Conservation (phyloP, 257 asterid species). For the Verbascum thapsus region DNA sequence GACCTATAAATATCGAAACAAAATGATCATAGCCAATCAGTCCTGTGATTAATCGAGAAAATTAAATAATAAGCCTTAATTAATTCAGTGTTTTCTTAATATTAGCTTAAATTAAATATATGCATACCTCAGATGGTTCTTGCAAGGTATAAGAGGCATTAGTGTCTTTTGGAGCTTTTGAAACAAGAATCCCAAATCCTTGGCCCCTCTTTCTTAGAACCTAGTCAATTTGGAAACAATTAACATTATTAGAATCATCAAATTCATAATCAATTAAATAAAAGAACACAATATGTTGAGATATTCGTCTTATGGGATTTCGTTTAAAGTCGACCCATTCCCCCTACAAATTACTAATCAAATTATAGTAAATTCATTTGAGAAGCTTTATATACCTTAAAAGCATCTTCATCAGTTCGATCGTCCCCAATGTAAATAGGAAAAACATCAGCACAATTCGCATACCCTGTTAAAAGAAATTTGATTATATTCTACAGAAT, state of each 20-base stretch:
- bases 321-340: too few species aligned
- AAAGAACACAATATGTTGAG: too few species aligned
- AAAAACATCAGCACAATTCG: constrained; percentile 65
- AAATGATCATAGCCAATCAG: too few species aligned
- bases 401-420: constrained; percentile 89
- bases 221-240: constrained; percentile 12
- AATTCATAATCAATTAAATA: constrained; percentile 17
- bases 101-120: neutral
- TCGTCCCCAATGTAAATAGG: constrained; percentile 93
- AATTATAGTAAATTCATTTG: neutral
- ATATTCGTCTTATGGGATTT: too few species aligned
- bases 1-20: constrained; percentile 39
- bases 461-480: constrained; percentile 47
- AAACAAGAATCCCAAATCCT: constrained; percentile 85
- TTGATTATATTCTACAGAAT: neutral
- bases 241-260: neutral
- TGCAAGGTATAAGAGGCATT: constrained; percentile 75
- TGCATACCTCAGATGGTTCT: constrained; percentile 71
- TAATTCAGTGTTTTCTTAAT: too few species aligned
- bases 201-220: constrained; percentile 63
- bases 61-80: neutral
- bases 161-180: constrained; percentile 80
- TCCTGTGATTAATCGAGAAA: neutral
- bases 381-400: constrained; percentile 50
- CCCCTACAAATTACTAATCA: neutral